These are phyloP conservation scores for Yamadazyma pseudoaaseri DNA, from an alignment of 1,139 yeast genomes.

Conservation along the genomic window DNA sequence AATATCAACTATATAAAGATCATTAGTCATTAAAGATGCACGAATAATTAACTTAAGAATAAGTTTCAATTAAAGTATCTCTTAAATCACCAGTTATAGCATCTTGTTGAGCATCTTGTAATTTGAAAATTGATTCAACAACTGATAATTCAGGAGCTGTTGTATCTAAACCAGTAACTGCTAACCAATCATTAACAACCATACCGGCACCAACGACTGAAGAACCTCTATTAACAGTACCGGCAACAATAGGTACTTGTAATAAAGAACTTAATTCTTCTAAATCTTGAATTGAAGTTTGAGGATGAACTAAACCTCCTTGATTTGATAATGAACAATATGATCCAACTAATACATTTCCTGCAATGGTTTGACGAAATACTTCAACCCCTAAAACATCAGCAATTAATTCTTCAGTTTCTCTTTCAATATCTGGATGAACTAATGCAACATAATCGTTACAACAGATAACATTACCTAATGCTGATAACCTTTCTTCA, in stretches of 20 bases:
- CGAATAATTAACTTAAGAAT: conserved; percentile 36
- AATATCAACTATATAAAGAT: conserved; percentile 1
- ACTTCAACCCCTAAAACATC: conserved; percentile 99
- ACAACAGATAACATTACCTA: conserved; percentile 98
- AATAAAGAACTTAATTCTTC: conserved; percentile 93
- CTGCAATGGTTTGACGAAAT: conserved; percentile 98
- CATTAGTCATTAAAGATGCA: conserved; percentile 7
- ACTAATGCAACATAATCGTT: conserved; percentile 98
- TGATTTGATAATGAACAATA: conserved; percentile 94
- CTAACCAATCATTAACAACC: conserved; percentile 98
- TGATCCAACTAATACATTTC: conserved; percentile 95
- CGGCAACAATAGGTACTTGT: conserved; percentile 98
- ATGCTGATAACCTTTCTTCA: conserved; percentile 93
- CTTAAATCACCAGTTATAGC: conserved; percentile 80
- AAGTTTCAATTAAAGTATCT: conserved; percentile 89
- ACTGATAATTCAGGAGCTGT: conserved; percentile 98
- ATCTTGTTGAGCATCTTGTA: conserved; percentile 87
- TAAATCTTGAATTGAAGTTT: conserved; percentile 95
- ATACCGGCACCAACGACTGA: conserved; percentile 98
- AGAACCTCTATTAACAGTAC: conserved; percentile 97
- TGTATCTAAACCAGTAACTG: conserved; percentile 95
- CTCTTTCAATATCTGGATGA: conserved; percentile 98
- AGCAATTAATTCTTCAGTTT: conserved; percentile 97
- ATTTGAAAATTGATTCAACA: conserved; percentile 90
- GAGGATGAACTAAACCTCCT: conserved; percentile 98